phyloP scores from a whole-genome alignment of 2,329 filamentous ascomycete genomes.

The Amphichorda felina region DNA sequence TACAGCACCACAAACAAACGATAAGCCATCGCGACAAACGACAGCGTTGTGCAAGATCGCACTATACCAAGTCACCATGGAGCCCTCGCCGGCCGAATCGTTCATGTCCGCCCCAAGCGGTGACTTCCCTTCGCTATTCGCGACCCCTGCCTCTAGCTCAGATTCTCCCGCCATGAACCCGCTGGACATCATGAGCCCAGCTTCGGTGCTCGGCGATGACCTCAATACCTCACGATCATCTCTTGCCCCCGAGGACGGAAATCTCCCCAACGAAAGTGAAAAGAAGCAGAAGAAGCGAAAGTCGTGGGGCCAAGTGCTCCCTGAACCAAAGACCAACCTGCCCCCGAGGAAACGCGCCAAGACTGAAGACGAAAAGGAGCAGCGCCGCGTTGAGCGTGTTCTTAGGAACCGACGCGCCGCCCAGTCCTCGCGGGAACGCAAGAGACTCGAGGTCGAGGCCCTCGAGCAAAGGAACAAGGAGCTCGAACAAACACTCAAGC shows the following conservation, averaged over 20 bases:
- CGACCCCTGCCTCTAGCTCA: slow-evolving; percentile 12
- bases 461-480: slow-evolving; percentile 66
- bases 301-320: slow-evolving; percentile 96
- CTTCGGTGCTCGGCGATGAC: slow-evolving; percentile 18
- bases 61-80: slow-evolving; percentile 30
- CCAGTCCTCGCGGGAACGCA: slow-evolving; percentile 91
- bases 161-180: slow-evolving; percentile 25
- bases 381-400: slow-evolving; percentile 92
- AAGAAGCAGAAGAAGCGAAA: slow-evolving; percentile 93
- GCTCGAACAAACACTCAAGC: slow-evolving; percentile 50
- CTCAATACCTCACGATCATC: slow-evolving; percentile 12
- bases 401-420: slow-evolving; percentile 92
- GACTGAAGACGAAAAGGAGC: slow-evolving; percentile 98
- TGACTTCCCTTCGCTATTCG: slow-evolving; percentile 36
- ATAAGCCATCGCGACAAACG: no score
- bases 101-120: slow-evolving; percentile 38
- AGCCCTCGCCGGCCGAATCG: slow-evolving; percentile 42
- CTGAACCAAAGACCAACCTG: slow-evolving; percentile 91
- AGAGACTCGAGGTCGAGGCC: slow-evolving; percentile 77
- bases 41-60: no score
- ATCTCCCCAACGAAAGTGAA: slow-evolving; percentile 7
- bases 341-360: slow-evolving; percentile 95
- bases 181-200: slow-evolving; percentile 37
- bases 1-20: no score
- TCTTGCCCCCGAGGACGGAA: slow-evolving; percentile 11